Conservation (phyloP, 148 eudicot species). For the Talinum fruticosum region DNA sequence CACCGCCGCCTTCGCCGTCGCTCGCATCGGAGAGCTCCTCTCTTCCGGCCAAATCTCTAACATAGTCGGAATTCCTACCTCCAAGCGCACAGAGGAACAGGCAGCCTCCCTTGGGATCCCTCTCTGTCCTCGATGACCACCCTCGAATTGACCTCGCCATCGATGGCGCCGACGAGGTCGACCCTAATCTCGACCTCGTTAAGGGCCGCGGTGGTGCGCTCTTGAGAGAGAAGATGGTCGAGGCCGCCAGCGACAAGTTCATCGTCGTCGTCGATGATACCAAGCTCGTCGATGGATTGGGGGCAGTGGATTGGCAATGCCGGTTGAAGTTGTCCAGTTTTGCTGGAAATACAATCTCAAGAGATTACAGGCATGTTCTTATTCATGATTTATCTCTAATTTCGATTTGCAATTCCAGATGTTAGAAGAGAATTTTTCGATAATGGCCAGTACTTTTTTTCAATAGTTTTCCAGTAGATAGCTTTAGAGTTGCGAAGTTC, state of each 20-base stretch:
- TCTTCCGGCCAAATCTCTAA: slow-evolving; percentile 45
- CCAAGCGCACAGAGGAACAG: slow-evolving; percentile 77
- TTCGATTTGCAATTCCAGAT: not conserved
- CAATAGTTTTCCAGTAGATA: too few species aligned
- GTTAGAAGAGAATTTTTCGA: too few species aligned
- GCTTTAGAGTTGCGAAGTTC: too few species aligned
- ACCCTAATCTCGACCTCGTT: slow-evolving; percentile 77
- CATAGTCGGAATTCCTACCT: slow-evolving; percentile 88
- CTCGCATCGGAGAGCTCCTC: slow-evolving; percentile 65
- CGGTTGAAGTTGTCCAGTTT: slow-evolving; percentile 88
- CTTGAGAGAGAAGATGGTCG: slow-evolving; percentile 89
- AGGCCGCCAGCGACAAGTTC: slow-evolving; percentile 79
- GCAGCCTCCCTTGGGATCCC: slow-evolving; percentile 63
- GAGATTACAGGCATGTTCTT: slow-evolving; percentile 32
- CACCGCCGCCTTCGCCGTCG: slow-evolving; percentile 87
- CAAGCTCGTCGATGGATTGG: slow-evolving; percentile 70
- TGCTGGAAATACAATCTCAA: slow-evolving; percentile 88
- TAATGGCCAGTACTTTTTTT: too few species aligned
- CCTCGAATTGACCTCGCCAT: slow-evolving; percentile 85
- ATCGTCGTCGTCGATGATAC: slow-evolving; percentile 87
- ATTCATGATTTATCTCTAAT: not conserved
- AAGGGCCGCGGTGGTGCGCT: slow-evolving; percentile 96
- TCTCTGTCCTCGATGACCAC: slow-evolving; percentile 62
- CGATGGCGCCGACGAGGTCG: slow-evolving; percentile 95
- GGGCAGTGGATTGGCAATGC: slow-evolving; percentile 97